A percentile compares a stretch with the other conserved stretches of the same genome.
Evolutionary conservation across 2,329 filamentous ascomycete genomes (phyloP).

Genomic region (Exophiala bonariae): DNA sequence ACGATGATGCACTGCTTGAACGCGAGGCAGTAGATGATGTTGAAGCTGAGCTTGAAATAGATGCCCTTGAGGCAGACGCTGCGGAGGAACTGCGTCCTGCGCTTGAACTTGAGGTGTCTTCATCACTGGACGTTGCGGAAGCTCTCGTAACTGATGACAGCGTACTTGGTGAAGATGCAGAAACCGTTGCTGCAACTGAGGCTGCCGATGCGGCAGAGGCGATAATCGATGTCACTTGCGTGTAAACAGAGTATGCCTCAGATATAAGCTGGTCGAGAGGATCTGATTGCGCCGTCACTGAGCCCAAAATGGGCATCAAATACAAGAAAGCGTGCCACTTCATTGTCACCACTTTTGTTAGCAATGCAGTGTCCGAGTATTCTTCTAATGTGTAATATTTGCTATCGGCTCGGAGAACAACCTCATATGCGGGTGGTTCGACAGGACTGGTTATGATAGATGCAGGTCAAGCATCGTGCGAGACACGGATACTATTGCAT

Average conservation of each 20-base stretch:
- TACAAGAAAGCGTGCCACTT: conserved; percentile 5
- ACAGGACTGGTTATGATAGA: too few relatives aligned
- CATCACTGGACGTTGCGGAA: conserved; percentile 1
- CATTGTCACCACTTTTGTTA: conserved; percentile 6
- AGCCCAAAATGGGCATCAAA: not conserved
- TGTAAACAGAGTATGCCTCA: conserved; percentile 24
- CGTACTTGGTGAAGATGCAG: conserved; percentile 3
- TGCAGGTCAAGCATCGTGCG: too few relatives aligned
- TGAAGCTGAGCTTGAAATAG: conserved; percentile 3
- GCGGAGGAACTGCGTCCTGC: conserved; percentile 5
- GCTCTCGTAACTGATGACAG: conserved; percentile 4
- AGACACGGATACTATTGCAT: too few relatives aligned
- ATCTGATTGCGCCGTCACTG: conserved; percentile 15
- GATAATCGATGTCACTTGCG: conserved; percentile 23
- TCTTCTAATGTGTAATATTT: too few relatives aligned
- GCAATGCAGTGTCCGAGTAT: too few relatives aligned
- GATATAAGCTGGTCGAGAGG: conserved; percentile 20
- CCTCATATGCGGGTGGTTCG: too few relatives aligned
- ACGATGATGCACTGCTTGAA: not conserved
- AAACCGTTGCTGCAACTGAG: conserved; percentile 8
- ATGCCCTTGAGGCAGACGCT: conserved; percentile 9
- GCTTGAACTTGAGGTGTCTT: not conserved
- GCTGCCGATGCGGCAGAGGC: conserved; percentile 14
- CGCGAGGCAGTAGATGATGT: not conserved
- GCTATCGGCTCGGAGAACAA: too few relatives aligned